Conservation (phyloP, 2,329 filamentous ascomycete species). For the Verticillium nonalfalfae region DNA sequence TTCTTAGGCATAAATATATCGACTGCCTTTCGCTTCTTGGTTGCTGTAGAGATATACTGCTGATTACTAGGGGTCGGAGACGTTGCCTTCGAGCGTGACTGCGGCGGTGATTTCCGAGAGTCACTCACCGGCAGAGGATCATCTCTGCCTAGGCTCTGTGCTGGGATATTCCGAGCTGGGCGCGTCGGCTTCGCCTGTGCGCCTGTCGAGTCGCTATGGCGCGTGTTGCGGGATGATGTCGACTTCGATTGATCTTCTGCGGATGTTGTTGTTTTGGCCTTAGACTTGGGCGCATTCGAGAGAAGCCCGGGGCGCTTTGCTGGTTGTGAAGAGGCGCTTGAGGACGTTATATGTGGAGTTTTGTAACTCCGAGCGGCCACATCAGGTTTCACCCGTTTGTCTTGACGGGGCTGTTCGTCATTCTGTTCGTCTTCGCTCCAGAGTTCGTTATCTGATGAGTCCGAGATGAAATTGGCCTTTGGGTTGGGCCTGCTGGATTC, state of each 20-base stretch:
- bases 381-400: background rate
- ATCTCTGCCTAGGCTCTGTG: background rate
- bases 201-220: background rate
- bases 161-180: background rate
- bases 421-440: slow-evolving; percentile 7
- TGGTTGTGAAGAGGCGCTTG: background rate
- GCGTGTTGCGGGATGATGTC: background rate
- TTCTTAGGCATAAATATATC: slow-evolving; percentile 48
- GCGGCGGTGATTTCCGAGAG: background rate
- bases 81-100: background rate
- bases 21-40: slow-evolving; percentile 35
- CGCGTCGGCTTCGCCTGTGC: background rate
- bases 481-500: slow-evolving; percentile 6
- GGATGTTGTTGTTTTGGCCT: background rate
- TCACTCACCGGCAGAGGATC: background rate
- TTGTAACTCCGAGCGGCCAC: background rate
- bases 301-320: background rate
- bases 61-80: background rate
- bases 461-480: slow-evolving; percentile 29
- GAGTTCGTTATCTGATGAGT: slow-evolving; percentile 19
- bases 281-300: background rate
- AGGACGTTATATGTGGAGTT: background rate
- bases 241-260: background rate
- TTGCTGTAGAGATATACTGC: background rate
- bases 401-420: background rate